phyloP scores from a whole-genome alignment of 345 rosid genomes.

The Eucalyptus pauciflora region DNA sequence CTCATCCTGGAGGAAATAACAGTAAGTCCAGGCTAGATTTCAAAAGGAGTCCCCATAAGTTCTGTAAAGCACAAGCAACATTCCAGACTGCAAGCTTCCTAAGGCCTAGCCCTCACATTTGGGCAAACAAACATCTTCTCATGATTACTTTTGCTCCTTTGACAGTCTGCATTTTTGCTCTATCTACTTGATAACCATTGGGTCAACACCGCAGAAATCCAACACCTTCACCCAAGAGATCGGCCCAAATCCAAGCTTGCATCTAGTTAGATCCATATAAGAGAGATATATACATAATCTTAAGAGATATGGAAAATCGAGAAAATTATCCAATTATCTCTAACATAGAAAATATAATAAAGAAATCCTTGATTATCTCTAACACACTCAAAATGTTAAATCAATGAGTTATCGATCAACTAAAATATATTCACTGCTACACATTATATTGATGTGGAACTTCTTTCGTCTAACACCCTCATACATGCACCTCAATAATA shows the following conservation, averaged over 20 bases:
- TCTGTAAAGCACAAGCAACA: background rate
- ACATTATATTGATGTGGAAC: background rate
- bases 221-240: background rate
- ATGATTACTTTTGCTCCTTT: background rate
- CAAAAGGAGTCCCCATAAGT: background rate
- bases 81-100: background rate
- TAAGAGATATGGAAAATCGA: background rate
- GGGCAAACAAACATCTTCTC: background rate
- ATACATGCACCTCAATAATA: background rate
- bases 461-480: background rate
- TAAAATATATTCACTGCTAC: background rate
- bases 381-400: background rate
- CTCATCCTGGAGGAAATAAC: background rate
- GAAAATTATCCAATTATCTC: background rate
- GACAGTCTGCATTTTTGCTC: background rate
- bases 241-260: fast-evolving
- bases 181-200: background rate
- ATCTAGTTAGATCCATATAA: background rate
- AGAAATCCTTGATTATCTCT: background rate
- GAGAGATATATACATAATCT: background rate
- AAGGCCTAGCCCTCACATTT: background rate
- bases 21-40: too few species aligned
- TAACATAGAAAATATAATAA: background rate
- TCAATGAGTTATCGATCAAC: fast-evolving
- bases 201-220: background rate